phyloP scores from a whole-genome alignment of 2,329 filamentous ascomycete genomes.

The Talaromyces funiculosus region DNA sequence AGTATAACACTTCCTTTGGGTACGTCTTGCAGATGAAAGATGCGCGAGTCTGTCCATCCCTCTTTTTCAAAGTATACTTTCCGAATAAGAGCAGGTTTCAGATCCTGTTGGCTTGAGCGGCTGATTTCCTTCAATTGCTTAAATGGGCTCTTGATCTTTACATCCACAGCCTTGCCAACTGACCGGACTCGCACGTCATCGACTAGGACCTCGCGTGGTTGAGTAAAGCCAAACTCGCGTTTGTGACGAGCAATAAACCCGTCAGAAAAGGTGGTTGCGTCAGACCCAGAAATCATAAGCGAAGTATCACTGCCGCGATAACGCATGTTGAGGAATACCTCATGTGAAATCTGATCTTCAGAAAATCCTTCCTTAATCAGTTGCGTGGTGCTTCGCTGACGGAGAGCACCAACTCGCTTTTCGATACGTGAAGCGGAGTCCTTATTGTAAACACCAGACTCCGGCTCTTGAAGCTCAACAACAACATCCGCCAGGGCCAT shows the following conservation, averaged over 20 bases:
- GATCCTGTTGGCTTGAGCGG: slow-evolving; percentile 2
- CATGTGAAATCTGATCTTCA: slow-evolving; percentile 25
- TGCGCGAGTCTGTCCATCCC: slow-evolving; percentile 22
- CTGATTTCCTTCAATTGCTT: slow-evolving; percentile 19
- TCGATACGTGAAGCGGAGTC: slow-evolving; percentile 18
- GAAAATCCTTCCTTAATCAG: slow-evolving; percentile 36
- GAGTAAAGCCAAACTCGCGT: slow-evolving; percentile 40
- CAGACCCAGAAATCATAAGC: slow-evolving; percentile 36
- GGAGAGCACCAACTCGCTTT: slow-evolving; percentile 26
- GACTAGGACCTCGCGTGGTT: slow-evolving; percentile 34
- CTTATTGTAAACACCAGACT: slow-evolving; percentile 19
- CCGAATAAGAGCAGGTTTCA: slow-evolving; percentile 18
- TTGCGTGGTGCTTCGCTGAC: slow-evolving; percentile 24
- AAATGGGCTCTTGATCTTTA: slow-evolving; percentile 14
- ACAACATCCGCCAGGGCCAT: slow-evolving; percentile 40
- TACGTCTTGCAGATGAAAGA: slow-evolving; percentile 25
- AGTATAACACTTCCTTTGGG: slow-evolving; percentile 19
- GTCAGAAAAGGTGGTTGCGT: slow-evolving; percentile 31
- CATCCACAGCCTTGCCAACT: slow-evolving; percentile 19
- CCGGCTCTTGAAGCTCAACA: slow-evolving; percentile 33
- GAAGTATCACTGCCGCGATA: slow-evolving; percentile 44
- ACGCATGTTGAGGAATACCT: slow-evolving; percentile 38
- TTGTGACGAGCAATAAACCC: slow-evolving; percentile 36
- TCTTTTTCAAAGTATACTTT: slow-evolving; percentile 25
- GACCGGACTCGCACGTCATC: slow-evolving; percentile 35